phyloP scores from a whole-genome alignment of 495 filamentous ascomycete species.

The Pseudoneurospora amorphoporcata region DNA sequence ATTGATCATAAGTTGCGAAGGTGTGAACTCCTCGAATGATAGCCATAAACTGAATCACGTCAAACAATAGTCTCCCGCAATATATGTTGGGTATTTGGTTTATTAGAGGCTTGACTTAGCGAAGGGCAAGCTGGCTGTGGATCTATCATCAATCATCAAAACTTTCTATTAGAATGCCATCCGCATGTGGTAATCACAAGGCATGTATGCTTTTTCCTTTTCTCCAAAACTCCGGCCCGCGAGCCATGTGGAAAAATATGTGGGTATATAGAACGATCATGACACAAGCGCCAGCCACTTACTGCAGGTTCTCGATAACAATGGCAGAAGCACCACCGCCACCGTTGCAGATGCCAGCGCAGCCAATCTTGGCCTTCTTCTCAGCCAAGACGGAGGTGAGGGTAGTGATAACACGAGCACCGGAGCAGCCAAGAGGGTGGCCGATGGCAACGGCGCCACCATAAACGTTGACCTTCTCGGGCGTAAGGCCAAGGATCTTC shows the following conservation, averaged over 20 bases:
- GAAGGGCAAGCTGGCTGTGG: neutral
- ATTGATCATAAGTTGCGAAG: neutral
- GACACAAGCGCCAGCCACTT: constrained; percentile 16
- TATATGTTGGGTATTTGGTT: neutral
- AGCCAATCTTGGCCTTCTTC: constrained; percentile 85
- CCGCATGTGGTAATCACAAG: neutral
- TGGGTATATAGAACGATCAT: neutral
- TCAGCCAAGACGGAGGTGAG: constrained; percentile 79
- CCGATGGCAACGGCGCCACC: constrained; percentile 94
- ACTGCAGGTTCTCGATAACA: constrained; percentile 65
- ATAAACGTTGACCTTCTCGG: constrained; percentile 89
- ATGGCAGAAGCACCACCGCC: constrained; percentile 89
- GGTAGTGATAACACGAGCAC: constrained; percentile 88
- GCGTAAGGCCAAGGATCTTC: constrained; percentile 68
- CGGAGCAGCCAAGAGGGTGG: constrained; percentile 87
- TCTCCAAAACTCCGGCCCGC: neutral
- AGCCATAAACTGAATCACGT: neutral
- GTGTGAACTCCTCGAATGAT: neutral
- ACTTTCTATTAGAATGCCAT: constrained; percentile 11
- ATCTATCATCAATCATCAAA: constrained; percentile 10
- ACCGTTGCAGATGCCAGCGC: constrained; percentile 94
- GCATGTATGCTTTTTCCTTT: neutral
- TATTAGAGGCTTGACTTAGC: constrained; percentile 18
- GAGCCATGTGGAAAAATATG: neutral
- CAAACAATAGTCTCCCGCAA: neutral